phyloP scores from a whole-genome alignment of 441 rosid genomes.

The Bruguiera hainesii region DNA sequence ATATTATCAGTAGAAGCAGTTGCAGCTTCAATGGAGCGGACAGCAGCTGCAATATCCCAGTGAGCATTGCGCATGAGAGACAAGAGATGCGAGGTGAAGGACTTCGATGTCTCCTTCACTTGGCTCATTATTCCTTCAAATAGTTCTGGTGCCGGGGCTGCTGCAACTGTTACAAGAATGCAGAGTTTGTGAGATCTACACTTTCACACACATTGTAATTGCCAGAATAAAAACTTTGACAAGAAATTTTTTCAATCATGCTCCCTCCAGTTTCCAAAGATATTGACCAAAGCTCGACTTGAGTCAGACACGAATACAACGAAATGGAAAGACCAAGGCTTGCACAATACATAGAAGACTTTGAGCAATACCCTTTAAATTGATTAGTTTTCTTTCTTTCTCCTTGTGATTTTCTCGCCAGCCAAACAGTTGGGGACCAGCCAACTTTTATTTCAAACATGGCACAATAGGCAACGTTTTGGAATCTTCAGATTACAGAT shows the following conservation, averaged over 20 bases:
- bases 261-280: background rate
- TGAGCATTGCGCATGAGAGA: slow-evolving; percentile 86
- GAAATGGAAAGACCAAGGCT: no score
- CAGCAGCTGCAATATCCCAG: slow-evolving; percentile 91
- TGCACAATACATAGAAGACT: no score
- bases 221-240: background rate
- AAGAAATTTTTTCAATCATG: background rate
- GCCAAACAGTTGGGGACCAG: background rate
- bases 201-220: background rate
- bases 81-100: slow-evolving; percentile 73
- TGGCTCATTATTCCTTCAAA: slow-evolving; percentile 68
- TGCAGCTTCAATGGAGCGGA: slow-evolving; percentile 93
- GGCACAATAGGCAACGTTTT: no score
- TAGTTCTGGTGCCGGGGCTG: slow-evolving; percentile 68
- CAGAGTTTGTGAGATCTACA: background rate
- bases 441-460: background rate
- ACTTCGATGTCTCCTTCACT: slow-evolving; percentile 72
- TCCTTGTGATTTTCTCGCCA: background rate
- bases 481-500: no score
- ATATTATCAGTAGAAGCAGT: slow-evolving; percentile 36
- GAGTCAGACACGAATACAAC: no score
- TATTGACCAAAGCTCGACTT: background rate
- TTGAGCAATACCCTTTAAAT: no score
- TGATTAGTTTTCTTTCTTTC: no score
- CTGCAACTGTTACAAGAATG: slow-evolving; percentile 41